Evolutionary conservation across 768 basidiomycete genomes (phyloP), one percentile per base, ranked within the genome.

Genomic region (Glaciozyma antarctica): DNA sequence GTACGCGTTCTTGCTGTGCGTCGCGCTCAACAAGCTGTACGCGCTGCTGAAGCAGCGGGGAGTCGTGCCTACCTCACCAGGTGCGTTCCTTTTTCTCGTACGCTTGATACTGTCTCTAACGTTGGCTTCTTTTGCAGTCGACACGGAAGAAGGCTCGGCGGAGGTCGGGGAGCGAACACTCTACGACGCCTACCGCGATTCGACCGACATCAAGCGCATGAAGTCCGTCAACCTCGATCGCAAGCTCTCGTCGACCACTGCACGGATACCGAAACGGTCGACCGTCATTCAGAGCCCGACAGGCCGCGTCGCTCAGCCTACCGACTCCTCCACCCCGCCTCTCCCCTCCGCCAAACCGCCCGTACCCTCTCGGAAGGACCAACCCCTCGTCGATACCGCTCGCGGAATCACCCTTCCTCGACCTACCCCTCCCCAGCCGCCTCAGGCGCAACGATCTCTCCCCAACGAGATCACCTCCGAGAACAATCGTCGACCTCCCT

Each of bases 1-100:
- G 75, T 99, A 95, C 76, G 90, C 95, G 3, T 99, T 93, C 81
- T 78, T 99, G 63, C 80, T 99, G 60, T 97, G 97, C 74, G 95
- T 98, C 28, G 95, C 94, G 24, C 80, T 99, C 62, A 81, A 93
- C 70, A 83, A 94, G 73, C 80, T 99, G 60, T 98, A 92, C 77
- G 82, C 89, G 38, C 81, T 88, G 45, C 78, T 90, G 73, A 88
- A 88, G 80, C 88, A 88, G 78, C 85, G 88, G 72, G 92, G 92
- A 16, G 88, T 91, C 45, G 88, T 94, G 28, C 86, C 89, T n/a
- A 78, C 87, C 60, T 84, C 87, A 8, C 85, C 88, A 62, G 82
- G 88, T 90, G 78, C 63, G 30, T 6, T 26, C 52, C 34, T 51
- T n/a, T 52, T 3, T 16, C 22, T 60, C 7, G 9, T 47, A 16